Evolutionary conservation across 768 basidiomycete genomes (phyloP).

Genomic region (Lanmaoa rubissima): DNA sequence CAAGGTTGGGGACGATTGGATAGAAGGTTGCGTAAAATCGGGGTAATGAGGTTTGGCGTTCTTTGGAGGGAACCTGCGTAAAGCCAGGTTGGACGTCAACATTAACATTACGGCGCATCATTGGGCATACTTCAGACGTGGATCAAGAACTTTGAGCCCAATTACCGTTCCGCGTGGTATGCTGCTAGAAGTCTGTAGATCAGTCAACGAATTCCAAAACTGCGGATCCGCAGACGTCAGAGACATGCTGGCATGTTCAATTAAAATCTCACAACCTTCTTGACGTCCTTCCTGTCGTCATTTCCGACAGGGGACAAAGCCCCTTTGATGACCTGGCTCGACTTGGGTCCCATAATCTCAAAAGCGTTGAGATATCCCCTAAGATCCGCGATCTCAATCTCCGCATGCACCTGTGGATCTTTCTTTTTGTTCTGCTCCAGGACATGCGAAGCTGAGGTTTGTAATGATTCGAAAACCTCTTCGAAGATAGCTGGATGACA

Average conservation of each 20-base stretch:
- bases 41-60: conserved; percentile 51
- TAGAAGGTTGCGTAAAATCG: conserved; percentile 24
- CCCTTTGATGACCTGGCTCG: conserved; percentile 71
- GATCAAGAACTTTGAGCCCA: conserved; percentile 81
- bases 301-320: conserved; percentile 50
- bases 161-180: conserved; percentile 74
- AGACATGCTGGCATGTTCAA: background rate
- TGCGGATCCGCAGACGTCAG: conserved; percentile 6
- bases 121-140: conserved; percentile 69
- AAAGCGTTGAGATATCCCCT: conserved; percentile 73
- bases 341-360: conserved; percentile 86
- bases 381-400: conserved; percentile 70
- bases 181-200: conserved; percentile 62
- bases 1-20: conserved; percentile 29
- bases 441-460: conserved; percentile 46
- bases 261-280: conserved; percentile 41
- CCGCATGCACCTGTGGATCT: conserved; percentile 21
- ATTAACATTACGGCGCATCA: background rate
- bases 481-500: conserved; percentile 74
- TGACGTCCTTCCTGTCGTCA: conserved; percentile 55
- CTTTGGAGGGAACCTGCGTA: conserved; percentile 76
- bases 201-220: conserved; percentile 57
- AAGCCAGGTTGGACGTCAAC: background rate
- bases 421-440: conserved; percentile 38
- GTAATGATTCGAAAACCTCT: conserved; percentile 53